Conservation (phyloP, 441 rosid genomes). For the Gossypium schwendimanii region DNA sequence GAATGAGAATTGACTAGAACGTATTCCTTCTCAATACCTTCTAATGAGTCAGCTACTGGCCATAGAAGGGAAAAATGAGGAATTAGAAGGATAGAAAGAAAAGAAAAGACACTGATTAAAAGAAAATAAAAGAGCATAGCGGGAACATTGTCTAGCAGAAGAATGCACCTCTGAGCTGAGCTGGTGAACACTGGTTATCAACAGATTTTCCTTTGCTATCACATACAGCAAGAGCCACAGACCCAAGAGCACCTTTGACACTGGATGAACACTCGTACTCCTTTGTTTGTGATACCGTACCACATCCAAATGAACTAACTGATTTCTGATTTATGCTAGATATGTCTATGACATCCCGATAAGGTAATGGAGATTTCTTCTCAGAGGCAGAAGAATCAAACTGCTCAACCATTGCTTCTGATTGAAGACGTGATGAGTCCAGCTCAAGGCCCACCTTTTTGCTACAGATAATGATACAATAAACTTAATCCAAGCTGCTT, state of each 20-base stretch:
- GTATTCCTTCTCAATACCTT: constrained; percentile 69
- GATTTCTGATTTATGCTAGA: constrained; percentile 16
- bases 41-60: constrained; percentile 53
- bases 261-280: constrained; percentile 27
- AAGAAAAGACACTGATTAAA: neutral
- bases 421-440: constrained; percentile 16
- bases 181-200: constrained; percentile 30
- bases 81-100: neutral
- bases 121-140: neutral
- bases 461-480: constrained; percentile 33
- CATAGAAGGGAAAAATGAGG: constrained; percentile 18
- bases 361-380: constrained; percentile 27
- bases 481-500: constrained; percentile 15
- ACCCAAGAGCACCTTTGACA: constrained; percentile 22
- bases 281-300: constrained; percentile 16
- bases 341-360: constrained; percentile 12
- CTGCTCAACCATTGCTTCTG: constrained; percentile 23
- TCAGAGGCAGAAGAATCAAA: constrained; percentile 28
- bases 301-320: constrained; percentile 23
- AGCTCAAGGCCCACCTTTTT: constrained; percentile 23
- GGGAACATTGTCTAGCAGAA: neutral
- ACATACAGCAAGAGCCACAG: constrained; percentile 19
- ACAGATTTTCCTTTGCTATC: constrained; percentile 32
- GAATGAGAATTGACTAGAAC: constrained; percentile 57
- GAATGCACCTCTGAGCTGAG: constrained; percentile 40